phyloP scores from a whole-genome alignment of 2,329 filamentous ascomycete genomes.

The Aspergillus pseudotamarii region DNA sequence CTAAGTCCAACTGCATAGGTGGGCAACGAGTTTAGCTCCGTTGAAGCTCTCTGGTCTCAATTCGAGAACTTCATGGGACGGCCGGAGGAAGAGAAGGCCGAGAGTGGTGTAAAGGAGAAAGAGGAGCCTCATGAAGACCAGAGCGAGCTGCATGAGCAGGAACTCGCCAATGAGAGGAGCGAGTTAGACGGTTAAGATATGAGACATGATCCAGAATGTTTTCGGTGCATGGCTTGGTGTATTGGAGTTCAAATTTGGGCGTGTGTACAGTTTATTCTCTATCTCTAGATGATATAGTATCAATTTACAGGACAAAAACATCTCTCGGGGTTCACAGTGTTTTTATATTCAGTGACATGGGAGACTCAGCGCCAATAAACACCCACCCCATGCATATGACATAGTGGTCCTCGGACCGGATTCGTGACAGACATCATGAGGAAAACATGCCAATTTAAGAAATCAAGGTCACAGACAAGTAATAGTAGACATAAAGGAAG shows the following conservation, averaged over 20 bases:
- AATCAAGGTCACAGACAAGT: slow-evolving; percentile 1
- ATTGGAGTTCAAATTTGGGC: not conserved
- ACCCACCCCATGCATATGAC: slow-evolving; percentile 44
- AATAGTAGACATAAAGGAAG: slow-evolving; percentile 5
- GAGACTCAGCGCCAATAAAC: slow-evolving; percentile 38
- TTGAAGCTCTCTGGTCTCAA: slow-evolving; percentile 94
- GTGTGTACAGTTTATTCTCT: not conserved
- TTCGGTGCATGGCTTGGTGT: not conserved
- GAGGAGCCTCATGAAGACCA: slow-evolving; percentile 24
- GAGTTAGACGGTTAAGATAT: slow-evolving; percentile 10
- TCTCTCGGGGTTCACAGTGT: slow-evolving; percentile 7
- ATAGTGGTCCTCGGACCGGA: slow-evolving; percentile 31
- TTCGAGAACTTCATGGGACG: slow-evolving; percentile 96
- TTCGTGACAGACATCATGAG: slow-evolving; percentile 35
- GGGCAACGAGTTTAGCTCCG: slow-evolving; percentile 95
- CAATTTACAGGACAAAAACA: not conserved
- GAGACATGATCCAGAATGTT: slow-evolving; percentile 10
- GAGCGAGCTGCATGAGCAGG: slow-evolving; percentile 26
- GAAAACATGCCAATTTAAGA: slow-evolving; percentile 7
- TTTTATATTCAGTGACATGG: slow-evolving; percentile 24
- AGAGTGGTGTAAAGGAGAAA: slow-evolving; percentile 33
- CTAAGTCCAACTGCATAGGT: slow-evolving; percentile 55
- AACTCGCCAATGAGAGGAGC: slow-evolving; percentile 16
- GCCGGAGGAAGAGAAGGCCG: slow-evolving; percentile 50
- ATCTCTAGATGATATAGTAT: not conserved